Percentiles rank a stretch among this genome's conserved stretches.
Conservation (phyloP, 2,329 filamentous ascomycete species). For the Fusarium compactum region DNA sequence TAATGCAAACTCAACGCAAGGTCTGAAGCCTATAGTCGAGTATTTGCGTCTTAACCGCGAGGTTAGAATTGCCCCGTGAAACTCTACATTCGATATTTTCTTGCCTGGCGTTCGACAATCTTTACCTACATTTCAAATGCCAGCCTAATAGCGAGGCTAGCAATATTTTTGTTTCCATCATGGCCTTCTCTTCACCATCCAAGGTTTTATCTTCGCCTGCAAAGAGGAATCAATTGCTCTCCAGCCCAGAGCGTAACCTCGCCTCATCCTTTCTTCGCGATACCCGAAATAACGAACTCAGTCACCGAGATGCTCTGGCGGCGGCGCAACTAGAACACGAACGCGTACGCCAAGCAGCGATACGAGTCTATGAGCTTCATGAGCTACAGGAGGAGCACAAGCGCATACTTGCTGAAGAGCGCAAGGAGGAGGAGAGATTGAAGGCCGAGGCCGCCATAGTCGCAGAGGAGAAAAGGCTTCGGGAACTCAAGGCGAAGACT, state of each 20-base stretch:
- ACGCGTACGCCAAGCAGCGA: constrained; percentile 66
- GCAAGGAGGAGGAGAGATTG: constrained; percentile 60
- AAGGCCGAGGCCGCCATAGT: constrained; percentile 59
- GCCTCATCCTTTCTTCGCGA: constrained; percentile 72
- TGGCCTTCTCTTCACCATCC: constrained; percentile 59
- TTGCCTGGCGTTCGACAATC: neutral
- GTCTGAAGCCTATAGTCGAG: neutral
- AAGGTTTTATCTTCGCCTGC: constrained; percentile 55
- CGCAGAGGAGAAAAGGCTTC: constrained; percentile 62
- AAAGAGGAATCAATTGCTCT: constrained; percentile 54
- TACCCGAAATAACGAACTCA: constrained; percentile 70
- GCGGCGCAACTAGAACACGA: constrained; percentile 76
- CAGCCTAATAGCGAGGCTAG: constrained; percentile 36
- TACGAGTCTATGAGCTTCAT: constrained; percentile 62
- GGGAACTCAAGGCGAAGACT: constrained; percentile 60
- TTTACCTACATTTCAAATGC: constrained; percentile 32
- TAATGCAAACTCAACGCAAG: constrained; percentile 19
- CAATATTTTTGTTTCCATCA: constrained; percentile 41
- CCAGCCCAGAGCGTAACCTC: constrained; percentile 60
- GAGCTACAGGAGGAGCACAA: constrained; percentile 60
- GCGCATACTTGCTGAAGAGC: constrained; percentile 59
- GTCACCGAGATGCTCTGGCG: constrained; percentile 74
- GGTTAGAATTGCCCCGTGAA: neutral
- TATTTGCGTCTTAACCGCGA: constrained; percentile 1
- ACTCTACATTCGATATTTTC: neutral